These are phyloP conservation scores for Xylaria palmicola DNA, from an alignment of 495 filamentous ascomycete species.

Conservation along the genomic window DNA sequence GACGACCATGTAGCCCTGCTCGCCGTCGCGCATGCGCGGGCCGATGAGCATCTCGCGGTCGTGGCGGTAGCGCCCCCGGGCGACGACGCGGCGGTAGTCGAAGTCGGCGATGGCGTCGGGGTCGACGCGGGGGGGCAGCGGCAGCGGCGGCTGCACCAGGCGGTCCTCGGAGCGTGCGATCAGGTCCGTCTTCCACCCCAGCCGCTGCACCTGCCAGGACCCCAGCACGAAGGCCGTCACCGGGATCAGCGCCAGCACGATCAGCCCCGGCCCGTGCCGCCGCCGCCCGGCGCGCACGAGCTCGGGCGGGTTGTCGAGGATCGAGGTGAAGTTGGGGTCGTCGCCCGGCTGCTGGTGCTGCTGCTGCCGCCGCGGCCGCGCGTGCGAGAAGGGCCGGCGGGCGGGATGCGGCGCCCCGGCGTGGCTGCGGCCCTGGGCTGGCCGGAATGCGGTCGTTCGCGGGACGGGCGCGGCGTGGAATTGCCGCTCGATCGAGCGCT, in stretches of 20 bases:
- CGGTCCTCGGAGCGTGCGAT: conserved; percentile 90
- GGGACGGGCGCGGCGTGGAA: not conserved
- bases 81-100: conserved; percentile 82
- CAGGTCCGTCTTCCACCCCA: conserved; percentile 89
- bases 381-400: conserved; percentile 33
- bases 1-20: conserved; percentile 86
- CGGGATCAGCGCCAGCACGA: conserved; percentile 83
- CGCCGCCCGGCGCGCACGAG: conserved; percentile 68
- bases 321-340: conserved; percentile 69
- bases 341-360: conserved; percentile 51
- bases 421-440: conserved; percentile 2
- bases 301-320: conserved; percentile 79
- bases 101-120: conserved; percentile 78
- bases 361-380: not conserved
- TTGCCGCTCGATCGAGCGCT: conserved; percentile 26
- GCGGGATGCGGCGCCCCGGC: conserved; percentile 2
- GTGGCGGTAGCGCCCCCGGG: conserved; percentile 74
- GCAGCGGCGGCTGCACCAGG: conserved; percentile 79
- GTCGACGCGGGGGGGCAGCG: conserved; percentile 80
- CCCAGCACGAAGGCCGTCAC: conserved; percentile 87
- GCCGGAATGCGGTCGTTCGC: not conserved
- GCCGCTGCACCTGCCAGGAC: conserved; percentile 92
- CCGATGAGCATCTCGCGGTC: conserved; percentile 96
- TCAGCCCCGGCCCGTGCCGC: conserved; percentile 77
- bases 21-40: conserved; percentile 81